Conservation (phyloP, 306 rosid species). For the Glycine tomentella region DNA sequence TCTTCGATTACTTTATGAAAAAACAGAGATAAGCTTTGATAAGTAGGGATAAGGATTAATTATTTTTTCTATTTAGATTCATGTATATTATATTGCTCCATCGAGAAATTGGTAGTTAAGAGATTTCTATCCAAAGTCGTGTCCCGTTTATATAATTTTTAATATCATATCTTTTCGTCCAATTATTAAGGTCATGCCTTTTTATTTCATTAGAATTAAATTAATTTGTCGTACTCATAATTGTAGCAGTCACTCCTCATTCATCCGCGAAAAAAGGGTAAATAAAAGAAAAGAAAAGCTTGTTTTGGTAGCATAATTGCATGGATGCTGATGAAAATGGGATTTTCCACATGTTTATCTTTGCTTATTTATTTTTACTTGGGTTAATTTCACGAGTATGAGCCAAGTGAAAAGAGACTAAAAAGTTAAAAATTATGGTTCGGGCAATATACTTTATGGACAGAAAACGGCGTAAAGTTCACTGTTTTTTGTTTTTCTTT, state of each 20-base stretch:
- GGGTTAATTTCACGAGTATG: background rate
- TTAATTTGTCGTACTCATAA: background rate
- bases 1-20: background rate
- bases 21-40: background rate
- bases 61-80: background rate
- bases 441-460: background rate
- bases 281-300: background rate
- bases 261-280: background rate
- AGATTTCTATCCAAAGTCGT: background rate
- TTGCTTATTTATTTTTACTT: background rate
- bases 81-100: background rate
- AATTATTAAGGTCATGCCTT: background rate
- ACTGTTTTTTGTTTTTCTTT: background rate
- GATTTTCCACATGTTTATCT: background rate
- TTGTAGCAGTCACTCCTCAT: background rate
- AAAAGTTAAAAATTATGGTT: background rate
- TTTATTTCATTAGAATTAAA: background rate
- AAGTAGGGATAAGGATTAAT: background rate
- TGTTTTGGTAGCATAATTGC: background rate
- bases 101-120: background rate
- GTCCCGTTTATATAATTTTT: background rate
- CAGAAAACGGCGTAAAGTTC: background rate
- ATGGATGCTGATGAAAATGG: conserved; percentile 8
- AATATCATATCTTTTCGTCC: background rate
- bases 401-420: background rate